Base-by-base conservation (phyloP, 108 stramenopile species). In the Pseudonitzschia pungens region DNA sequence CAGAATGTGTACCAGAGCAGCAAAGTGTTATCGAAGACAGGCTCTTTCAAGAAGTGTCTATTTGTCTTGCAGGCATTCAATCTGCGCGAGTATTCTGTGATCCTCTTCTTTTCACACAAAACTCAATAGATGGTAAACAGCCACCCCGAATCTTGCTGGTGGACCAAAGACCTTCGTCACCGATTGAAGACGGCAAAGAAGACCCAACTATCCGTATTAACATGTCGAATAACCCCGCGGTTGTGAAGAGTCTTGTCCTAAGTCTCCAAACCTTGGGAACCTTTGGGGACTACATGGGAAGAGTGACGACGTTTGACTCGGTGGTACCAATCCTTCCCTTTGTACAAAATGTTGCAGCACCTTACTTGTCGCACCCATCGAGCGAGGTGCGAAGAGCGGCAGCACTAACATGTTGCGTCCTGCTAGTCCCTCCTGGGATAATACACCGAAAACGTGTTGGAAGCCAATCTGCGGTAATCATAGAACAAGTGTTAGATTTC, bases 261-360 rank as follows among this genome's bases (percentile, higher is more conserved):
- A 87, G 92, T 70, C 80, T 97, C 20, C 81, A 81, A 56, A 98
- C 97, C 4, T 79, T 98, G 9, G 87, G 92, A 65, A 83, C 86
- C 40, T 95, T 98, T 72, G 88, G 91, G 18, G 86, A 87, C 33
- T 76, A 75, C 22, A 78, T 78, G 72, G 86, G 88, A 51, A 77
- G 80, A 56, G 78, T 86, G 6, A 80, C 77, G 31, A 81, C 77
- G 42, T 77, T 75, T 32, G 88, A 85, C 32, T 76, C 75, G 20
- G 85, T 87, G 15, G 83, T 90, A 52, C 82, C 85, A 55, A 73
- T 97, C 31, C 84, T 97, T 48, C 95, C 95, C 1, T 92, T 96
- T 63, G 86, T 95, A 29, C 83, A 89, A 59, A 85, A 96, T 57
- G 88, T 92, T 29, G 88, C 91, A 56, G 74, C 89, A 1, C 71